Evolutionary conservation across 164 flowering plant genomes (phyloP), one percentile per base, ranked within the genome.

Genomic region (Hamamelis virginiana): DNA sequence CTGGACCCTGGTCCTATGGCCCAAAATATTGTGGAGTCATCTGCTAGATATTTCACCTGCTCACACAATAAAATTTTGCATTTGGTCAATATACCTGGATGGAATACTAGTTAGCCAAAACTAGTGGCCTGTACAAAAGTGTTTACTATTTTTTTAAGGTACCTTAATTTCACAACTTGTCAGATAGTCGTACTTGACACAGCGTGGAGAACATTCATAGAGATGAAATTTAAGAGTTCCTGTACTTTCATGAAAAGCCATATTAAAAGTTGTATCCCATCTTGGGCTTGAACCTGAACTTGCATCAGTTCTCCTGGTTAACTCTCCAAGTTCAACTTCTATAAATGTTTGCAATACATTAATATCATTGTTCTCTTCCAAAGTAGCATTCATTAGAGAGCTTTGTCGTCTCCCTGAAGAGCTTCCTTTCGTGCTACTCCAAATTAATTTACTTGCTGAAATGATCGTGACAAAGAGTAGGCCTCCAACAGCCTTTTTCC

Each of bases 151-250:
- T 15, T 19, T 0, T 4, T 13, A 33, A 5, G 55, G 14, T 83
- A 94, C 98, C 98, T 91, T 91, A 65, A 94, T 69, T 78, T 94
- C 98, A 67, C 92, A 91, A 80, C 92, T 86, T 44, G 92, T 80
- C 18, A 94, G 78, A 72, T 79, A 88, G 75, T 92, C 87, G 77
- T 79, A 84, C 76, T 89, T 92, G 74, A 91, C 83, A 70, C 78
- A 84, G 77, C 68, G 78, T 18, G 91, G 89, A 14, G 65, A 73
- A 73, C 87, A 80, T 72, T 89, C 85, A 74, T 88, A 94, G 48
- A 94, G 88, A 77, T 87, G 68, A 72, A 94, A 92, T 60, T 72
- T 83, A 46, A 94, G 52, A 63, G 67, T 81, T 73, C 97, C 97
- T 10, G 79, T 55, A 28, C 82, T 78, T 8, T 84, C 97, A 67